Base-by-base conservation (phyloP, 2,329 filamentous ascomycete genomes). In the Alternaria tenuissima region DNA sequence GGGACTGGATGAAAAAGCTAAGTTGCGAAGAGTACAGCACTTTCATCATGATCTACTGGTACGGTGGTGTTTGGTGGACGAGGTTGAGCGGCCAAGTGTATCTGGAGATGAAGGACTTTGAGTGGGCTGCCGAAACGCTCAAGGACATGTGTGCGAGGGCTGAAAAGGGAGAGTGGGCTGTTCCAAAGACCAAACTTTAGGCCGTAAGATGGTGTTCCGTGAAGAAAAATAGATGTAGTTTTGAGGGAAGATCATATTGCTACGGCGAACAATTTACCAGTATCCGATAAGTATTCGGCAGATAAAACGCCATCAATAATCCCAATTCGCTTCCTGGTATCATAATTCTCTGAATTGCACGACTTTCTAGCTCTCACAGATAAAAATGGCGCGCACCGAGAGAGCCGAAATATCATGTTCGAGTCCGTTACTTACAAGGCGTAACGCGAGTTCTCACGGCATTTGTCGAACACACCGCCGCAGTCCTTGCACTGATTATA, bases 1-100 rank as follows among this genome's bases (percentile, higher is more conserved):
- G 75, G 47, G 69, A 79, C 56, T 83, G 71, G 81, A 78, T 78
- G 75, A 80, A 61, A 66, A 74, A 69, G 7, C 67, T 69, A 0
- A 69, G 75, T 8, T 81, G 86, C 1, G 80, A 83, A 16, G 78
- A 85, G 24, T 94, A 89, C 85, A 84, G 89, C 55, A 95, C 93
- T 0, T 94, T 92, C 70, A 79, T 95, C 52, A 83, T 89, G 1
- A 73, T 91, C 3, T 87, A 88, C 58, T 77, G 84, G 8, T 88
- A 93, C 66, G 83, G 79, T 0, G 85, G 84, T 0, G 83, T 83
- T 54, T 86, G 89, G 75, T 97, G 91, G 91, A 82, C 85, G 0
- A 82, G 94, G 49, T 72, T 96, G 48, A 93, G 91, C 73, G 92
- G 87, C 14, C 93, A 97, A 82, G 85, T 95, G 0, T 98, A 95